phyloP scores from a whole-genome alignment of 2,329 filamentous ascomycete species.

The Colletotrichum eleusines region DNA sequence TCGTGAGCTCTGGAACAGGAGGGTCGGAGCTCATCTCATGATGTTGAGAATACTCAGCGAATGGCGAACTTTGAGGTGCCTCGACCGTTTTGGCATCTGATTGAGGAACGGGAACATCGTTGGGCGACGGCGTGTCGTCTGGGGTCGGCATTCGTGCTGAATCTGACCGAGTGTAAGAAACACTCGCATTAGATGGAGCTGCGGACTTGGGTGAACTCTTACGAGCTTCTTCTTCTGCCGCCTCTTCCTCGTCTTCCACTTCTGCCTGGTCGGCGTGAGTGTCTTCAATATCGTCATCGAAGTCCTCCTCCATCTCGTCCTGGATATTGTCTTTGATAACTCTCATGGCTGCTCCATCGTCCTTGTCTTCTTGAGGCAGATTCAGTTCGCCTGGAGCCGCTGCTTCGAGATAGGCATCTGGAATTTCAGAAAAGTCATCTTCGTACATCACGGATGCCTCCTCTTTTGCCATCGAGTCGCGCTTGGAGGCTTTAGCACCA shows the following conservation, averaged over 20 bases:
- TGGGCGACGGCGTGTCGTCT: conserved; percentile 62
- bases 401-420: conserved; percentile 62
- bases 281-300: conserved; percentile 16
- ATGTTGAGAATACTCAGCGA: conserved; percentile 10
- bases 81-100: conserved; percentile 39
- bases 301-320: conserved; percentile 20
- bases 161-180: conserved; percentile 52
- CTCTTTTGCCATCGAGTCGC: conserved; percentile 41
- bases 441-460: conserved; percentile 58
- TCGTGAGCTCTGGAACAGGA: conserved; percentile 28
- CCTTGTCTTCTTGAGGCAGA: conserved; percentile 32
- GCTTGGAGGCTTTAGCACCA: conserved; percentile 31
- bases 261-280: conserved; percentile 18
- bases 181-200: conserved; percentile 48
- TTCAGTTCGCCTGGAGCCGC: conserved; percentile 57
- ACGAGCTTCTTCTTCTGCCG: conserved; percentile 34
- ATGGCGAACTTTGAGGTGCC: conserved; percentile 23
- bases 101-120: conserved; percentile 29
- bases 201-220: conserved; percentile 31
- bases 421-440: conserved; percentile 70
- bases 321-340: not conserved
- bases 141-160: conserved; percentile 64
- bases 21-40: conserved; percentile 29
- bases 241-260: conserved; percentile 22
- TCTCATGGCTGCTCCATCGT: conserved; percentile 24